phyloP scores from a whole-genome alignment of 2,329 filamentous ascomycete genomes.

The Fusarium sp. region DNA sequence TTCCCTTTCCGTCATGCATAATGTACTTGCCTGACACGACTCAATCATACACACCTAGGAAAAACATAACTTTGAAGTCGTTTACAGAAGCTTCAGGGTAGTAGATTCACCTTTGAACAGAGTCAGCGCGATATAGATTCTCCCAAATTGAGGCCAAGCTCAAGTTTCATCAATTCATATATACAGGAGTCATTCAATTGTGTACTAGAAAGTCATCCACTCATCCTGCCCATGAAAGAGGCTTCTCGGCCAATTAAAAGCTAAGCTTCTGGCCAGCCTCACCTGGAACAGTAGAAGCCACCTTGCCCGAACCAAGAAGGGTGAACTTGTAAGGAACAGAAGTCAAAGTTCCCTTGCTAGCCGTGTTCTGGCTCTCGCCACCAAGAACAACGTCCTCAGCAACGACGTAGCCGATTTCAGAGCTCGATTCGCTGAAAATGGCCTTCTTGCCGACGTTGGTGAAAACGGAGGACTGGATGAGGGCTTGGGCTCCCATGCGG shows the following conservation, averaged over 20 bases:
- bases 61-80: not conserved
- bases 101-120: not conserved
- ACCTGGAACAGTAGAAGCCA: constrained; percentile 20
- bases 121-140: accelerated
- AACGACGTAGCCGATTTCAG: constrained; percentile 24
- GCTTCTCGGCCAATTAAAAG: constrained; percentile 1
- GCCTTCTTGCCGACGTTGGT: constrained; percentile 40
- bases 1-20: not conserved
- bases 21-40: not conserved
- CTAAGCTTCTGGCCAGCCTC: constrained; percentile 31
- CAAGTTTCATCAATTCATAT: not conserved
- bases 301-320: constrained; percentile 27
- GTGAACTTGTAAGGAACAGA: constrained; percentile 27
- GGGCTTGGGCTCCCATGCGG: constrained; percentile 38
- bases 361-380: constrained; percentile 29
- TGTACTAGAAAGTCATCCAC: not conserved
- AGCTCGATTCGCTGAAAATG: constrained; percentile 37
- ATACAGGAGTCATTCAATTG: not conserved
- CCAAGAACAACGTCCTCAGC: constrained; percentile 29
- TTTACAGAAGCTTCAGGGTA: not conserved
- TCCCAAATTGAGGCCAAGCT: not conserved
- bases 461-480: constrained; percentile 39
- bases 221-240: not conserved
- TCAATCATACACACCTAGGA: not conserved
- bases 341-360: constrained; percentile 15